Evolutionary conservation across 2,329 filamentous ascomycete genomes (phyloP).

Genomic region (Camillea tinctor): DNA sequence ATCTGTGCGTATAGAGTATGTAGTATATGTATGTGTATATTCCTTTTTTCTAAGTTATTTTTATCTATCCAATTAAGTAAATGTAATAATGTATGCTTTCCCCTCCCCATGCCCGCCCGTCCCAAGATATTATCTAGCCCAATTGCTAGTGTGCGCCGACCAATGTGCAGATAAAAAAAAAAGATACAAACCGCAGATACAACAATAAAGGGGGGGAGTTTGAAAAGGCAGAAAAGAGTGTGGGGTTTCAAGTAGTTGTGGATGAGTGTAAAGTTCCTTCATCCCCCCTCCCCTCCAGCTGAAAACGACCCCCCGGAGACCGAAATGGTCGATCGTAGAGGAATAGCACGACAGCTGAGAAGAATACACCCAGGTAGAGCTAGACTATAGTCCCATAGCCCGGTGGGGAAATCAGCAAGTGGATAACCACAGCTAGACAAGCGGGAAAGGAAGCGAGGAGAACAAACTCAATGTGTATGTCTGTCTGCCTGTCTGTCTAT

Average conservation of each 20-base stretch:
- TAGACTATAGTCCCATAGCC: neutral
- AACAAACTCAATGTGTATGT: neutral
- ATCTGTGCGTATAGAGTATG: no score
- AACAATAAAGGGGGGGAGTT: neutral
- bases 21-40: neutral
- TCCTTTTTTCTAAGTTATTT: neutral
- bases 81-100: neutral
- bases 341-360: neutral
- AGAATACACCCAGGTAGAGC: neutral
- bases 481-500: neutral
- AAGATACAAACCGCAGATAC: neutral
- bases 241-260: neutral
- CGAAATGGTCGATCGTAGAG: neutral
- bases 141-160: neutral
- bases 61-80: neutral
- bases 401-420: neutral
- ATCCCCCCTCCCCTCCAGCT: neutral
- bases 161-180: neutral
- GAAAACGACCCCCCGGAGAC: neutral
- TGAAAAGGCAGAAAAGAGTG: neutral
- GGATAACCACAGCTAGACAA: neutral
- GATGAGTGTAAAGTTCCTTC: neutral
- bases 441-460: neutral
- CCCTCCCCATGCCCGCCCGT: neutral
- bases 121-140: neutral